Conservation (phyloP, 805 yeast genomes). For the Vanderwaltozyma verrucispora region DNA sequence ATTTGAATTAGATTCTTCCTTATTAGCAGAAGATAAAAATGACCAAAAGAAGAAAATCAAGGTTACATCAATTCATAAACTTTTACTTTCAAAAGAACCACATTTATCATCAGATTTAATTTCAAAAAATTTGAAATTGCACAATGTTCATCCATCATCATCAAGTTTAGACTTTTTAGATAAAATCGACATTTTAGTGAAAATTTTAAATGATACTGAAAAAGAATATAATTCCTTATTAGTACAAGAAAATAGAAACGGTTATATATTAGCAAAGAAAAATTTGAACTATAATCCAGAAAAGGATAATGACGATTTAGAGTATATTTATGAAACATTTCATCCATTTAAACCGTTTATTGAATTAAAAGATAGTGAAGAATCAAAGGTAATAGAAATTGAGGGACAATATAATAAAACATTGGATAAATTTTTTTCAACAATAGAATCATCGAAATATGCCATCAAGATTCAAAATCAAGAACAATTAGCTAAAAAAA, state of each 20-base stretch:
- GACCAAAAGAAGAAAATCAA: constrained; percentile 32
- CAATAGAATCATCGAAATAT: constrained; percentile 71
- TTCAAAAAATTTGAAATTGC: constrained; percentile 41
- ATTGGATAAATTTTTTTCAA: constrained; percentile 74
- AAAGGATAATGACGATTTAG: constrained; percentile 34
- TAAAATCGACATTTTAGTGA: constrained; percentile 26
- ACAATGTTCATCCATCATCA: constrained; percentile 39
- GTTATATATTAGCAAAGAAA: constrained; percentile 53
- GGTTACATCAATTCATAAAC: constrained; percentile 54
- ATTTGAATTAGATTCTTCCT: constrained; percentile 6
- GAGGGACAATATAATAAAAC: constrained; percentile 65
- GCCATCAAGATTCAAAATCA: constrained; percentile 67
- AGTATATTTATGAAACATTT: constrained; percentile 50
- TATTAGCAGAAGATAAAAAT: constrained; percentile 1
- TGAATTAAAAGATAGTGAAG: constrained; percentile 24
- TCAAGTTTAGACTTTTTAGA: constrained; percentile 25
- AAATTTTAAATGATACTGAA: constrained; percentile 40
- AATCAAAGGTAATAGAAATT: constrained; percentile 33
- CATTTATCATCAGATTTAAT: constrained; percentile 73
- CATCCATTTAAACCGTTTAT: constrained; percentile 55
- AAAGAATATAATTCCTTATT: constrained; percentile 32
- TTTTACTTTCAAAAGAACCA: constrained; percentile 57
- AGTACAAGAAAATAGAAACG: constrained; percentile 32
- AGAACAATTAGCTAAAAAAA: constrained; percentile 61
- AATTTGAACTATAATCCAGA: constrained; percentile 41